Conservation (phyloP, 805 yeast genomes). For the Barnettozyma botsteinii region DNA sequence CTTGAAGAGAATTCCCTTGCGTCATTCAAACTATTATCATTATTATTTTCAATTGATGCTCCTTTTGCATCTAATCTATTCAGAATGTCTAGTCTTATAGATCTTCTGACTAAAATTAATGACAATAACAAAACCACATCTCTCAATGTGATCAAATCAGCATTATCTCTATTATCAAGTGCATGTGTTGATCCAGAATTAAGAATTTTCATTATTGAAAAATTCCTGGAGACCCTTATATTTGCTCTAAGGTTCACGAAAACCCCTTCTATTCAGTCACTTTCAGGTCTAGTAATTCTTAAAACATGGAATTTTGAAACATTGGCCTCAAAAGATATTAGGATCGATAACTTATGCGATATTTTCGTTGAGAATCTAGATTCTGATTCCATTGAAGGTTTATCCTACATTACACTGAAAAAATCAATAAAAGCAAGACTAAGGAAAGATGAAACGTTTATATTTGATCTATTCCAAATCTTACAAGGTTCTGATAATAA, state of each 20-base stretch:
- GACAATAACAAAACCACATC: slow-evolving; percentile 3
- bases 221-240: slow-evolving; percentile 37
- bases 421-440: slow-evolving; percentile 31
- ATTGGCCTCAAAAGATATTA: slow-evolving; percentile 28
- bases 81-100: slow-evolving; percentile 24
- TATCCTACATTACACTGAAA: slow-evolving; percentile 45
- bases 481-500: slow-evolving; percentile 10
- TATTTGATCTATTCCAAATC: slow-evolving; percentile 25
- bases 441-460: slow-evolving; percentile 32
- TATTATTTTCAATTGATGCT: slow-evolving; percentile 14
- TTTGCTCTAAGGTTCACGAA: slow-evolving; percentile 26
- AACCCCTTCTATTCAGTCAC: slow-evolving; percentile 23
- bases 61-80: slow-evolving; percentile 18
- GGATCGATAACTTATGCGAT: slow-evolving; percentile 29
- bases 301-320: slow-evolving; percentile 48
- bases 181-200: slow-evolving; percentile 48
- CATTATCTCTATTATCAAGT: slow-evolving; percentile 34
- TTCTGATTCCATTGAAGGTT: slow-evolving; percentile 36
- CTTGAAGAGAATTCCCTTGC: slow-evolving; percentile 23
- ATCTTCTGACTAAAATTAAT: slow-evolving; percentile 17
- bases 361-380: slow-evolving; percentile 22
- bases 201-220: slow-evolving; percentile 40
- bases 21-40: slow-evolving; percentile 17
- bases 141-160: slow-evolving; percentile 16
- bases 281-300: slow-evolving; percentile 42